Evolutionary conservation across 2,329 filamentous ascomycete species (phyloP).

Genomic region (Blumeriella jaapii): DNA sequence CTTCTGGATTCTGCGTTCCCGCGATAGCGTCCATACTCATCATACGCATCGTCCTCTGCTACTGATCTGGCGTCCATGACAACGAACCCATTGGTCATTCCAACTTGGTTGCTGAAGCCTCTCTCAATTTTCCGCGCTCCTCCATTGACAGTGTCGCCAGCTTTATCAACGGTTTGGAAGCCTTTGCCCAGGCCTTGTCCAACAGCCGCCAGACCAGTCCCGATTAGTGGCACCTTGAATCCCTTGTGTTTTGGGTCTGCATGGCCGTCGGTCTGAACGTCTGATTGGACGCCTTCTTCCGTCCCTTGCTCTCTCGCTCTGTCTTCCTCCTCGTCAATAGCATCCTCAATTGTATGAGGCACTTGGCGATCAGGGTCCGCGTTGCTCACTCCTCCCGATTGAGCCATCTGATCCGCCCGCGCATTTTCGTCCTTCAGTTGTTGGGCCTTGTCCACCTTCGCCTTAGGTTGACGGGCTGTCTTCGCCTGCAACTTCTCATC

Average conservation of each 20-base stretch:
- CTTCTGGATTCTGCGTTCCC: constrained; percentile 4
- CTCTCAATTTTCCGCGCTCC: constrained; percentile 36
- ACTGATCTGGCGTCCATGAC: constrained; percentile 16
- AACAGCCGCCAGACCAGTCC: constrained; percentile 19
- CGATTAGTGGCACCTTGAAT: constrained; percentile 18
- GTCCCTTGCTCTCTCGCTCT: constrained; percentile 12
- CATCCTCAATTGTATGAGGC: constrained; percentile 39
- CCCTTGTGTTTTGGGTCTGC: constrained; percentile 9
- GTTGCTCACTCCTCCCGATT: constrained; percentile 38
- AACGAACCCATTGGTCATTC: constrained; percentile 36
- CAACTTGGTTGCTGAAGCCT: constrained; percentile 40
- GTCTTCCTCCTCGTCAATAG: constrained; percentile 31
- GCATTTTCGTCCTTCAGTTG: constrained; percentile 26
- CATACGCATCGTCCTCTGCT: constrained; percentile 20
- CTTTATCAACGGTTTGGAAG: constrained; percentile 24
- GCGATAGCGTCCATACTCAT: constrained; percentile 24
- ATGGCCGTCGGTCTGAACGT: too few species aligned
- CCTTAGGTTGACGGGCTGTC: constrained; percentile 28
- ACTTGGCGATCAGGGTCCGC: constrained; percentile 42
- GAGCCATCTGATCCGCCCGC: constrained; percentile 33
- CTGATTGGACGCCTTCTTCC: constrained; percentile 4
- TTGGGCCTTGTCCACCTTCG: constrained; percentile 28
- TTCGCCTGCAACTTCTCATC: constrained; percentile 38
- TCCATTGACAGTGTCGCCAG: constrained; percentile 34
- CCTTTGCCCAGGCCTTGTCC: constrained; percentile 23